phyloP scores from a whole-genome alignment of 2,329 filamentous ascomycete genomes.

The Ceratocystis papillata region DNA sequence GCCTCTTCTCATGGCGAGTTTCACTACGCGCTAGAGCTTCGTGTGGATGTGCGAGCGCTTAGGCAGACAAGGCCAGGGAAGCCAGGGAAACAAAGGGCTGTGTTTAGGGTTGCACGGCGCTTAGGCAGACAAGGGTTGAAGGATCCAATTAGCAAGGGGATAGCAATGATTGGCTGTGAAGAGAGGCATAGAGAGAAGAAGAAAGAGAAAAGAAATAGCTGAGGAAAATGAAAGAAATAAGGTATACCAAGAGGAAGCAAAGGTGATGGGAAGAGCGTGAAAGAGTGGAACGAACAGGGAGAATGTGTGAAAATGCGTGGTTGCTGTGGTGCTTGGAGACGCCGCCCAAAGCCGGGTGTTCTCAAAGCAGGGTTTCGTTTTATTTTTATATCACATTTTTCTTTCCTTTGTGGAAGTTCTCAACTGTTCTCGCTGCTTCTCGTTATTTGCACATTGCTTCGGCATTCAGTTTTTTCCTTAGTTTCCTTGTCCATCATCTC shows the following conservation, averaged over 20 bases:
- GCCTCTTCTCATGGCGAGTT: background rate
- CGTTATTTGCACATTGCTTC: too few species aligned
- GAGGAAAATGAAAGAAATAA: background rate
- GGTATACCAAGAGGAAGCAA: background rate
- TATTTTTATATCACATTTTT: constrained; percentile 2
- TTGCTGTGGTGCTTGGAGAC: background rate
- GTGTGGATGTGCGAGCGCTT: background rate
- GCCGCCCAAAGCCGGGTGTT: background rate
- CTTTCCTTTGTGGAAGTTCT: background rate
- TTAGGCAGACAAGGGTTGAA: background rate
- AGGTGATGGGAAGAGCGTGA: background rate
- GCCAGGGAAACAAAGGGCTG: background rate
- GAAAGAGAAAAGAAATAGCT: background rate
- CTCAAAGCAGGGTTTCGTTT: background rate
- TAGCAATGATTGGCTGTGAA: constrained; percentile 1
- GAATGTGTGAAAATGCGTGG: background rate
- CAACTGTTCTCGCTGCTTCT: too few species aligned
- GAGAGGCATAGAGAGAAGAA: background rate
- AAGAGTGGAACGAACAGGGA: background rate
- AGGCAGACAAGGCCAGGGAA: background rate
- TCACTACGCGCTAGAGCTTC: background rate
- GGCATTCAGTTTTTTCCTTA: background rate
- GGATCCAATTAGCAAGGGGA: background rate
- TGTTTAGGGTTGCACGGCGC: background rate
- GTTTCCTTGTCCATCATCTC: background rate